Percentiles rank a stretch among this genome's conserved stretches.
Evolutionary conservation across 257 asterid genomes (phyloP).

Genomic region (Capsicum pubescens): DNA sequence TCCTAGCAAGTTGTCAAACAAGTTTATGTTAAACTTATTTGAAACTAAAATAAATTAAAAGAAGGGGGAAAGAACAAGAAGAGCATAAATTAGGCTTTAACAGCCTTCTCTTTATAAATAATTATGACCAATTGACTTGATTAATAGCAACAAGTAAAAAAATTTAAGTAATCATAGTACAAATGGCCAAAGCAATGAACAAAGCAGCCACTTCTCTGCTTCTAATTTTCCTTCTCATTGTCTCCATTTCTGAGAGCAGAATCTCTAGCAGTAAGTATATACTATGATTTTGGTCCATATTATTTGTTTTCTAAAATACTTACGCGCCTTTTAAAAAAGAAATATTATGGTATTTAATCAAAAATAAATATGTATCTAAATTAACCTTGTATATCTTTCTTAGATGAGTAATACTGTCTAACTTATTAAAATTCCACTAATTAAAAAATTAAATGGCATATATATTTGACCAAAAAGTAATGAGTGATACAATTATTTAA

Average conservation of each 20-base stretch:
- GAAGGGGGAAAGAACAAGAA: not conserved
- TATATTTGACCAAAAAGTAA: too few species aligned
- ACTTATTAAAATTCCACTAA: too few species aligned
- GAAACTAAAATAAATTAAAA: not conserved
- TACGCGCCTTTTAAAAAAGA: not conserved
- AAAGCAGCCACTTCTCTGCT: not conserved
- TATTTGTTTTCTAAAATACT: not conserved
- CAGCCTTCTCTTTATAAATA: not conserved
- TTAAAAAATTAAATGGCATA: too few species aligned
- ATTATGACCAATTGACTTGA: not conserved
- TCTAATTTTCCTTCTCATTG: constrained; percentile 23
- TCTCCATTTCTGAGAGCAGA: constrained; percentile 20
- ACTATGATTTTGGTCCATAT: not conserved
- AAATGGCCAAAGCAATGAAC: constrained; percentile 14
- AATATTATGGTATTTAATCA: too few species aligned
- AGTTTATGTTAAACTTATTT: not conserved
- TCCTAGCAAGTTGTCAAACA: not conserved
- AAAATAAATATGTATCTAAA: too few species aligned
- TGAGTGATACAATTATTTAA: too few species aligned
- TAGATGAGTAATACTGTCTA: too few species aligned
- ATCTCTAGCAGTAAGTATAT: not conserved
- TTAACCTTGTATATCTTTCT: too few species aligned
- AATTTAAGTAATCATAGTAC: not conserved
- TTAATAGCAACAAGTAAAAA: not conserved
- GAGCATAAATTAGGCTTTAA: not conserved